phyloP scores from a whole-genome alignment of 192 early-diverging fungal genomes.

The Podila epigama region DNA sequence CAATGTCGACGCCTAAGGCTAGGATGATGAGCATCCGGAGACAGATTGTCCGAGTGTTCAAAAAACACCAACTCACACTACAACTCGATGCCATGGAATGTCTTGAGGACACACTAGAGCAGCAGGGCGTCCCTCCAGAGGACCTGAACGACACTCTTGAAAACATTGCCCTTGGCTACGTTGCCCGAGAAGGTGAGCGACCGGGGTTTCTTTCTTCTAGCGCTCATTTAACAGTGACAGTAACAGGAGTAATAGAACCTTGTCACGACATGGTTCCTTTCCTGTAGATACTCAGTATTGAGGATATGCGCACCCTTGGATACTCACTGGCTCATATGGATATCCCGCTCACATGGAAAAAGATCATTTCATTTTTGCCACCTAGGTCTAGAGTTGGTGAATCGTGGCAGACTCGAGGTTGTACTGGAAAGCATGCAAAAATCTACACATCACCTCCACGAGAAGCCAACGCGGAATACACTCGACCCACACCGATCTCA shows the following conservation, averaged over 20 bases:
- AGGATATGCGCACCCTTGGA: too few relatives aligned
- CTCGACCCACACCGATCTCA: slow-evolving; percentile 44
- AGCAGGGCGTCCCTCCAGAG: slow-evolving; percentile 42
- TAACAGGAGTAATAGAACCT: too few relatives aligned
- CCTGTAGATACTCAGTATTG: too few relatives aligned
- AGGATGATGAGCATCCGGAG: slow-evolving; percentile 30
- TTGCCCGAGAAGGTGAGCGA: slow-evolving; percentile 75
- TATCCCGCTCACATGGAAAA: not conserved
- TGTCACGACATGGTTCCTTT: too few relatives aligned
- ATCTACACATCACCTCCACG: slow-evolving; percentile 43
- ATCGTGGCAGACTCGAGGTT: slow-evolving; percentile 19
- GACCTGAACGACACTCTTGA: slow-evolving; percentile 69
- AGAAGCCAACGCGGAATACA: slow-evolving; percentile 32
- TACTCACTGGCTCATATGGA: slow-evolving; percentile 2
- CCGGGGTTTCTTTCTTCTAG: too few relatives aligned
- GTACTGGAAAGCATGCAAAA: slow-evolving; percentile 49
- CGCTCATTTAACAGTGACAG: too few relatives aligned
- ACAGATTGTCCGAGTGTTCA: slow-evolving; percentile 75
- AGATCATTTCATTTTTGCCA: not conserved
- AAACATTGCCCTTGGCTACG: slow-evolving; percentile 73
- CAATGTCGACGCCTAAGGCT: slow-evolving; percentile 37
- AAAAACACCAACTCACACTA: slow-evolving; percentile 81
- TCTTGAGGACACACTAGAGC: slow-evolving; percentile 62
- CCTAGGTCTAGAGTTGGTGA: slow-evolving; percentile 32
- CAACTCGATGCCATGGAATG: slow-evolving; percentile 76